These are phyloP conservation scores for Epichloe festucae DNA, from an alignment of 2,329 filamentous ascomycete species.

Conservation along the genomic window DNA sequence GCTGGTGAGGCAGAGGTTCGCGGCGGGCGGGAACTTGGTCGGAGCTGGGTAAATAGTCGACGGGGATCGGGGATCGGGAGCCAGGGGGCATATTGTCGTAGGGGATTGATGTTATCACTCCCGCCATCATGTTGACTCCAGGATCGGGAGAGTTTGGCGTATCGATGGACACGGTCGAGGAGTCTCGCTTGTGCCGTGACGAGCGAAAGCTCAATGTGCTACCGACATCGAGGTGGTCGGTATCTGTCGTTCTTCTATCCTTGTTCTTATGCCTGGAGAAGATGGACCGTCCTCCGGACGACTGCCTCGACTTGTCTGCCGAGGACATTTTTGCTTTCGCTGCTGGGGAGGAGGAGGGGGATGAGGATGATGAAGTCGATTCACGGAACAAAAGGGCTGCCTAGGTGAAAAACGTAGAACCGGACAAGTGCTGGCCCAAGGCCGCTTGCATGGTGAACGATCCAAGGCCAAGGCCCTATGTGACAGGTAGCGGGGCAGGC, in stretches of 20 bases:
- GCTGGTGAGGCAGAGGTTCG: constrained; percentile 69
- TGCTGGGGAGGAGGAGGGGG: neutral
- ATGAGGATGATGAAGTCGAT: neutral
- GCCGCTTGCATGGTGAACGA: constrained; percentile 27
- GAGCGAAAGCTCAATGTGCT: constrained; percentile 53
- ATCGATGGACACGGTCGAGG: constrained; percentile 61
- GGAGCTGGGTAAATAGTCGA: constrained; percentile 59
- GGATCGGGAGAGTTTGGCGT: constrained; percentile 49
- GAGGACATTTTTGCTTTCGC: constrained; percentile 37
- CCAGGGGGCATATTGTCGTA: constrained; percentile 61
- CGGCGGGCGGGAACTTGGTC: constrained; percentile 51
- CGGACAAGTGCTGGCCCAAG: constrained; percentile 22
- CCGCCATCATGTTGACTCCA: constrained; percentile 61
- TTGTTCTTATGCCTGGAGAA: constrained; percentile 84
- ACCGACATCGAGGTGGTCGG: constrained; percentile 45
- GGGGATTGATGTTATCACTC: constrained; percentile 76
- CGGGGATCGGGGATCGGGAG: constrained; percentile 54
- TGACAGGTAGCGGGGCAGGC: constrained; percentile 3
- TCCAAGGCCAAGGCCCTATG: constrained; percentile 6
- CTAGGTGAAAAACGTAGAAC: constrained; percentile 21
- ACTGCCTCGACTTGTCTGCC: constrained; percentile 70
- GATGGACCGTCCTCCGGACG: constrained; percentile 63
- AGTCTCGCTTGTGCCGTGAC: constrained; percentile 63
- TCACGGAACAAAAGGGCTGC: constrained; percentile 5
- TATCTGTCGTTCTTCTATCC: constrained; percentile 47